phyloP scores from a whole-genome alignment of 805 yeast species.

The Aciculoconidium aculeatum region DNA sequence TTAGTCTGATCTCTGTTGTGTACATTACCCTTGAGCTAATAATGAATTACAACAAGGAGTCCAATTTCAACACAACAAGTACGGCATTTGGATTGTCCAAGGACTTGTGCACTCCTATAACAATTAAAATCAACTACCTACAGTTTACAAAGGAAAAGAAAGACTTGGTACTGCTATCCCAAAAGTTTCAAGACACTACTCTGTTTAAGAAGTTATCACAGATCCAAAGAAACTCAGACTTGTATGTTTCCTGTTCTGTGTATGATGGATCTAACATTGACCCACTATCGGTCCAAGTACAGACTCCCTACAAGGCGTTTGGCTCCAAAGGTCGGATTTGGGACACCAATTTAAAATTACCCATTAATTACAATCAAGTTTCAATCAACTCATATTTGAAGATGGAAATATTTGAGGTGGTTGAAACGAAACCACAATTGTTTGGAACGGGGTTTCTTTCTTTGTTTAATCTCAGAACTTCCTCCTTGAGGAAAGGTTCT shows the following conservation, averaged over 20 bases:
- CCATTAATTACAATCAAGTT: constrained; percentile 68
- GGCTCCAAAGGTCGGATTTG: constrained; percentile 43
- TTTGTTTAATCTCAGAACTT: constrained; percentile 48
- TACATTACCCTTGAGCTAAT: too few species aligned
- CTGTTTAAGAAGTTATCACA: constrained; percentile 29
- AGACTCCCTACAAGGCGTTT: constrained; percentile 31
- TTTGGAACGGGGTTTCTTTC: constrained; percentile 59
- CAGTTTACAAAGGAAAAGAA: constrained; percentile 12
- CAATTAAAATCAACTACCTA: constrained; percentile 28
- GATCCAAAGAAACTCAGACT: constrained; percentile 29
- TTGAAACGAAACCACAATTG: constrained; percentile 43
- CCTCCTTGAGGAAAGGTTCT: constrained; percentile 64
- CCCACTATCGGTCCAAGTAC: constrained; percentile 24
- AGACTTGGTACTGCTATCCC: constrained; percentile 20
- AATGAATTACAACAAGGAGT: too few species aligned
- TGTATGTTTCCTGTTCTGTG: constrained; percentile 25
- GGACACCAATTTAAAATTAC: constrained; percentile 70
- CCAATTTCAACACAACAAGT: constrained; percentile 19
- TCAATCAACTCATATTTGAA: constrained; percentile 55
- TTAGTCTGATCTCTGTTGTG: too few species aligned
- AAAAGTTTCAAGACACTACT: constrained; percentile 29
- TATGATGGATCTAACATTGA: constrained; percentile 27
- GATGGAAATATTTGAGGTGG: constrained; percentile 64
- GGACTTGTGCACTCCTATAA: constrained; percentile 28
- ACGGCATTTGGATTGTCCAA: constrained; percentile 37